These are phyloP conservation scores for Daldinia sp. DNA, from an alignment of 2,329 filamentous ascomycete genomes.

Conservation along the genomic window DNA sequence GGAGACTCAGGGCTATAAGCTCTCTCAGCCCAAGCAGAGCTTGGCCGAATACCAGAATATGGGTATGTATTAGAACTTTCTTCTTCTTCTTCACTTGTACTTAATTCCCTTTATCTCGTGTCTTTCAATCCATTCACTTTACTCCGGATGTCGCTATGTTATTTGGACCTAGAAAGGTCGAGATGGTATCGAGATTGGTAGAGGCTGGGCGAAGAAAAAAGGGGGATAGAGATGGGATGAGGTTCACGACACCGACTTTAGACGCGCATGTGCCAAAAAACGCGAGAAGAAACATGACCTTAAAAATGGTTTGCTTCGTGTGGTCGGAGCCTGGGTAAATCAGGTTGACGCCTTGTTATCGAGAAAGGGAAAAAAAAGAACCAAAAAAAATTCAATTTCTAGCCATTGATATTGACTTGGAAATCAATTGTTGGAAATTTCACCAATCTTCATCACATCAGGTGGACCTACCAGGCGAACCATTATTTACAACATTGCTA, in stretches of 20 bases:
- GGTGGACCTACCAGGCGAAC: not conserved
- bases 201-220: conserved; percentile 1
- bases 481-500: not conserved
- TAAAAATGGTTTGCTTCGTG: not conserved
- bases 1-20: conserved; percentile 95
- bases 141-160: not conserved
- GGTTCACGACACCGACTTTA: not conserved
- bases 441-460: not conserved
- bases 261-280: not conserved
- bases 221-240: not conserved
- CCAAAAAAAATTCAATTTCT: too few relatives aligned
- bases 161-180: not conserved
- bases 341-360: not conserved
- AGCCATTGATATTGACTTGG: not conserved
- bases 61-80: conserved; percentile 66
- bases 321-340: not conserved
- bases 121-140: not conserved
- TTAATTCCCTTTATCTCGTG: conserved; percentile 8
- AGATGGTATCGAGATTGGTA: not conserved
- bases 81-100: conserved; percentile 6
- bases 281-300: not conserved
- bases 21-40: conserved; percentile 95
- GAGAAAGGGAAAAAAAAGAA: too few relatives aligned
- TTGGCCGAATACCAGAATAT: conserved; percentile 93
- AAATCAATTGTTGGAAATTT: not conserved